These are phyloP conservation scores for Tieghemostelium lacteum DNA, from an alignment of 78 protist species.

Conservation along the genomic window DNA sequence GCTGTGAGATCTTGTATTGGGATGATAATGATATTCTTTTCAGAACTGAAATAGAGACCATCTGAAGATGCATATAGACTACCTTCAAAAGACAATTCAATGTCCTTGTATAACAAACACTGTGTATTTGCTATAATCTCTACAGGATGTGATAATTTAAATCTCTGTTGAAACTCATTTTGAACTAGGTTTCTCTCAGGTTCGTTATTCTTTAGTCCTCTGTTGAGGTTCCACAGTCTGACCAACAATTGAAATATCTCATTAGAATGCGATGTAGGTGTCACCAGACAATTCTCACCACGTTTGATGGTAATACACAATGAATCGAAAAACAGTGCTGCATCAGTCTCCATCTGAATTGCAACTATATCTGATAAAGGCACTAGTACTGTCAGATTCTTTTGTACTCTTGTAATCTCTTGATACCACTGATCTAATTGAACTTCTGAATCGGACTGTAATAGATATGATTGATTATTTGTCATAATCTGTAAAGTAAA, in stretches of 20 bases:
- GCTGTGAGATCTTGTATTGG: conserved; percentile 15
- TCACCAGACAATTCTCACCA: conserved; percentile 57
- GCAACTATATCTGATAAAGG: conserved; percentile 32
- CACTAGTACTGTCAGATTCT: conserved; percentile 10
- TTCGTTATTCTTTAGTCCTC: background rate
- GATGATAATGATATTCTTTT: conserved; percentile 21
- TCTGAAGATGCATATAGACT: conserved; percentile 19
- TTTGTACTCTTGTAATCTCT: conserved; percentile 41
- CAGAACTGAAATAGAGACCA: conserved; percentile 20
- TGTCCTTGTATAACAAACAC: conserved; percentile 37
- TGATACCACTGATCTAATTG: conserved; percentile 52
- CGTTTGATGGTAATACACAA: conserved; percentile 26
- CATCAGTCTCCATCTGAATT: conserved; percentile 45
- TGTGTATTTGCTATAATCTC: conserved; percentile 4
- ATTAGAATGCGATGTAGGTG: conserved; percentile 21
- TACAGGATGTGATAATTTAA: conserved; percentile 30
- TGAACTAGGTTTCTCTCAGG: conserved; percentile 1
- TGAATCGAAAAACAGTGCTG: conserved; percentile 59
- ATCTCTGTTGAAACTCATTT: conserved; percentile 49
- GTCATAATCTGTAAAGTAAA: conserved; percentile 46
- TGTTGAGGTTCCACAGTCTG: conserved; percentile 2
- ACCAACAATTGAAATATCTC: conserved; percentile 21
- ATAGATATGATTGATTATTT: conserved; percentile 3
- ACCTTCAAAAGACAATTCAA: conserved; percentile 47
- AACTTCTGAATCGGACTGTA: conserved; percentile 47